Evolutionary conservation across 192 early-diverging fungal genomes (phyloP).

Genomic region (Endogone sp.): DNA sequence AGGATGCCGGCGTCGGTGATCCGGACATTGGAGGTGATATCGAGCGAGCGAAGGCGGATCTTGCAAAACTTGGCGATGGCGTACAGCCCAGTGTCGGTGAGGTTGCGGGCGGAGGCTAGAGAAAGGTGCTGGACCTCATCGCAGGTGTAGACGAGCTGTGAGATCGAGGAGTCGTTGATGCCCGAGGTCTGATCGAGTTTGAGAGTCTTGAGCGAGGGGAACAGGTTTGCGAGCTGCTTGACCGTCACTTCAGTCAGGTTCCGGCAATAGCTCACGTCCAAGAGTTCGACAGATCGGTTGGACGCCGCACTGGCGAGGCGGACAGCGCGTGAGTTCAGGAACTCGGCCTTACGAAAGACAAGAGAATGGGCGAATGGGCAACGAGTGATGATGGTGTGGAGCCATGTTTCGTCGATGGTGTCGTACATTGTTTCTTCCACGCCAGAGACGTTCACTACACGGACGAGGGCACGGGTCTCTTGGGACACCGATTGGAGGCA

Average conservation of each 20-base stretch:
- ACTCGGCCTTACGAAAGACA: neutral
- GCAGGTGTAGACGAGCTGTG: neutral
- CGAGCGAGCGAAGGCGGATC: neutral
- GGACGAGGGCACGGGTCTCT: neutral
- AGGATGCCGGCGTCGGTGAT: neutral
- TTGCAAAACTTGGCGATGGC: conserved; percentile 4
- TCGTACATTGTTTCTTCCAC: conserved; percentile 3
- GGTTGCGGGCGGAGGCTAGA: neutral
- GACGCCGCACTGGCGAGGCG: neutral
- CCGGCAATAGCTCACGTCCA: neutral
- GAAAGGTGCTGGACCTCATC: neutral
- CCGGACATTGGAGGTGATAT: neutral
- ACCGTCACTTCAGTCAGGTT: neutral
- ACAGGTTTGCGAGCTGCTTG: neutral
- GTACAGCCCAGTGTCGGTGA: neutral
- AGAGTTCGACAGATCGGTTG: neutral
- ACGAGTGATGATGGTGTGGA: neutral
- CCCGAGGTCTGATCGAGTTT: neutral
- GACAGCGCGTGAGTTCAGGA: neutral
- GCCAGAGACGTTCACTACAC: neutral
- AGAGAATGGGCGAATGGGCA: neutral
- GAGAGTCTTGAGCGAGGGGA: neutral
- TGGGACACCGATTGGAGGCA: neutral
- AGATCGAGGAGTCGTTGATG: neutral
- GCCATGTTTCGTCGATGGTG: neutral